Evolutionary conservation across 2,329 filamentous ascomycete genomes (phyloP).

Genomic region (Apiospora saccharicola): DNA sequence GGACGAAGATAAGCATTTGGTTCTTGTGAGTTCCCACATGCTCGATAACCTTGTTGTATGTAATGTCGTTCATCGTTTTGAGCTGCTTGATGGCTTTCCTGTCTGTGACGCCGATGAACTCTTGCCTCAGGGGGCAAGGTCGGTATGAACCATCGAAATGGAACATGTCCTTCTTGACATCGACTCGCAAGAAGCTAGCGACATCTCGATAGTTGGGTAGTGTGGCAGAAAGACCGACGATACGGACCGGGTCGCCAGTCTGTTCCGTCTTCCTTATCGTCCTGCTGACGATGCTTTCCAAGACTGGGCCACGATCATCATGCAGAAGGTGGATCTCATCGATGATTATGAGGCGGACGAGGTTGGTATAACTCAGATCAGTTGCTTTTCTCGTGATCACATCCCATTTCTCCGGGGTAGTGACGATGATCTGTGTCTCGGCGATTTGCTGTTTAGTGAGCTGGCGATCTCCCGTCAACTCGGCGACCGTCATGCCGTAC

Average conservation of each 20-base stretch:
- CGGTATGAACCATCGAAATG: conserved; percentile 95
- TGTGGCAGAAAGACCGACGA: conserved; percentile 92
- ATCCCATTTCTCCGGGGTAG: conserved; percentile 98
- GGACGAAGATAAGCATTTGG: conserved; percentile 99
- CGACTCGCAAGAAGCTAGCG: conserved; percentile 91
- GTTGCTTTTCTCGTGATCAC: conserved; percentile 98
- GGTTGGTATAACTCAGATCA: conserved; percentile 93
- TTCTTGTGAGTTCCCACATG: conserved; percentile 93
- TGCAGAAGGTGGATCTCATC: conserved; percentile 98
- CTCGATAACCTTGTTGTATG: conserved; percentile 96
- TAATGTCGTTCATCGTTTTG: conserved; percentile 99
- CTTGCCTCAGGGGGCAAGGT: conserved; percentile 92
- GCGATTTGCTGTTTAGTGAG: conserved; percentile 98
- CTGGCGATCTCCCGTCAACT: conserved; percentile 96
- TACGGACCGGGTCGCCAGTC: conserved; percentile 89
- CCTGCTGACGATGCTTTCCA: conserved; percentile 95
- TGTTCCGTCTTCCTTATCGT: conserved; percentile 94
- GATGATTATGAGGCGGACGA: conserved; percentile 95
- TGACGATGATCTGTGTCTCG: conserved; percentile 97
- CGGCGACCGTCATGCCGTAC: conserved; percentile 92
- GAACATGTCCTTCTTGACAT: conserved; percentile 85
- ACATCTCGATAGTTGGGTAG: conserved; percentile 97
- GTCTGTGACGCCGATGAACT: conserved; percentile 96
- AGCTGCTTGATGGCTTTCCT: conserved; percentile 99
- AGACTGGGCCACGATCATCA: conserved; percentile 93